Conservation (phyloP, 495 filamentous ascomycete species). For the Echria macrotheca region DNA sequence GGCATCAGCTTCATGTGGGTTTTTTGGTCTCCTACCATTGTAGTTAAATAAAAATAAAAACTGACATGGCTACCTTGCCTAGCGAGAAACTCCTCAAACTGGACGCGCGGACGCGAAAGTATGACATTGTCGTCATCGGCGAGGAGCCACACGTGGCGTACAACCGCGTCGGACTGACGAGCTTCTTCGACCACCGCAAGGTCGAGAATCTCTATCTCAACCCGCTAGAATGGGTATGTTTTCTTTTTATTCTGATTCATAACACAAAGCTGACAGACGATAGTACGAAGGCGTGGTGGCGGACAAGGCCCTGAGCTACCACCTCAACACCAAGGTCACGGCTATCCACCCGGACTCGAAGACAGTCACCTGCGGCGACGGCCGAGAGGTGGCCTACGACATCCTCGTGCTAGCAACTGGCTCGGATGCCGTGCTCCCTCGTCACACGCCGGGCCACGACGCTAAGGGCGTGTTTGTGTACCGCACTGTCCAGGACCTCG, state of each 20-base stretch:
- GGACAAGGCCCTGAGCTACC: constrained; percentile 69
- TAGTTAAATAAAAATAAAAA: too few relatives aligned
- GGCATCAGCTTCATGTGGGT: constrained; percentile 88
- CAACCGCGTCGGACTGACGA: constrained; percentile 92
- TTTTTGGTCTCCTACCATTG: neutral
- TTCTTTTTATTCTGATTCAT: neutral
- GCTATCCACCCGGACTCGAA: constrained; percentile 62
- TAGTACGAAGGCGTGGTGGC: constrained; percentile 41
- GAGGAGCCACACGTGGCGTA: constrained; percentile 91
- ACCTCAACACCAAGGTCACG: constrained; percentile 75
- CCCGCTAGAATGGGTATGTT: constrained; percentile 76
- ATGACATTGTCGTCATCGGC: constrained; percentile 84
- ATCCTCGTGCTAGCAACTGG: constrained; percentile 87
- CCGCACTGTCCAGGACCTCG: constrained; percentile 78
- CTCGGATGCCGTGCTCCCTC: constrained; percentile 80
- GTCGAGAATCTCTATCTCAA: constrained; percentile 90
- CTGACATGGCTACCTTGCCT: too few relatives aligned
- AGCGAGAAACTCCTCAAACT: constrained; percentile 87
- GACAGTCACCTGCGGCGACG: constrained; percentile 64
- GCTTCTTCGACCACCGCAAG: constrained; percentile 85
- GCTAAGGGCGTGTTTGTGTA: constrained; percentile 94
- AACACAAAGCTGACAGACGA: neutral
- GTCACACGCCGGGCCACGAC: constrained; percentile 75
- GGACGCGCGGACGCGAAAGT: constrained; percentile 69
- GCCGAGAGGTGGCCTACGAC: constrained; percentile 72